phyloP scores from a whole-genome alignment of 208 protist species.

The Trichomonas gallinae region DNA sequence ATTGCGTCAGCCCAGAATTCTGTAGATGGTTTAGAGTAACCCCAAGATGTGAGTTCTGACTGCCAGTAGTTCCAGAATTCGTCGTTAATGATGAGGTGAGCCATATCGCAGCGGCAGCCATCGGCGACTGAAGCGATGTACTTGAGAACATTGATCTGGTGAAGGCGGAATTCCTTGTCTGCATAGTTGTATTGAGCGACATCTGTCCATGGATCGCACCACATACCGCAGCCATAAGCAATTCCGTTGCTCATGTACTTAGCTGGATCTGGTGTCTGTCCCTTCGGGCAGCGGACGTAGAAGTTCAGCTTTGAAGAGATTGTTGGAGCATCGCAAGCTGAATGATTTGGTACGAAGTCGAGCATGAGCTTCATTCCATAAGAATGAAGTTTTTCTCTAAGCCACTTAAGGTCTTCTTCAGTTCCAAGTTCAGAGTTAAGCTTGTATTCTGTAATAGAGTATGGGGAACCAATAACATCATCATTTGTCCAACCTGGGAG shows the following conservation, averaged over 20 bases:
- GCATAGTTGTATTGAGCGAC: not conserved
- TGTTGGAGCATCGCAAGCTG: constrained; percentile 17
- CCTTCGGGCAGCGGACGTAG: not conserved
- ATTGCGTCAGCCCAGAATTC: constrained; percentile 30
- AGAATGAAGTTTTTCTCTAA: not conserved
- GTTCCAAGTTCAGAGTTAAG: constrained; percentile 24
- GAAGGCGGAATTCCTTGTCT: not conserved
- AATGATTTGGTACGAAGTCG: constrained; percentile 31
- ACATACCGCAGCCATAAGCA: not conserved
- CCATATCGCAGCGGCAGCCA: constrained; percentile 32
- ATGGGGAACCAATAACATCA: constrained; percentile 34
- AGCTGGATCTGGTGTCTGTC: not conserved
- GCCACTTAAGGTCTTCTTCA: not conserved
- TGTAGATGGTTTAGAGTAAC: not conserved
- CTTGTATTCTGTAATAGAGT: not conserved
- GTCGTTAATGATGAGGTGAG: constrained; percentile 27
- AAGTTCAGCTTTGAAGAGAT: not conserved
- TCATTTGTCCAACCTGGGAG: constrained; percentile 27
- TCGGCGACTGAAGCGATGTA: constrained; percentile 4
- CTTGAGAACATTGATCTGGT: not conserved
- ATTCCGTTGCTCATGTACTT: not conserved
- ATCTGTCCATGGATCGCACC: not conserved
- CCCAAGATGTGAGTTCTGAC: not conserved
- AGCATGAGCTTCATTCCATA: constrained; percentile 26
- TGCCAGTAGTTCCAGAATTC: constrained; percentile 19